phyloP scores from a whole-genome alignment of 345 rosid genomes.

The Eucalyptus pauciflora region DNA sequence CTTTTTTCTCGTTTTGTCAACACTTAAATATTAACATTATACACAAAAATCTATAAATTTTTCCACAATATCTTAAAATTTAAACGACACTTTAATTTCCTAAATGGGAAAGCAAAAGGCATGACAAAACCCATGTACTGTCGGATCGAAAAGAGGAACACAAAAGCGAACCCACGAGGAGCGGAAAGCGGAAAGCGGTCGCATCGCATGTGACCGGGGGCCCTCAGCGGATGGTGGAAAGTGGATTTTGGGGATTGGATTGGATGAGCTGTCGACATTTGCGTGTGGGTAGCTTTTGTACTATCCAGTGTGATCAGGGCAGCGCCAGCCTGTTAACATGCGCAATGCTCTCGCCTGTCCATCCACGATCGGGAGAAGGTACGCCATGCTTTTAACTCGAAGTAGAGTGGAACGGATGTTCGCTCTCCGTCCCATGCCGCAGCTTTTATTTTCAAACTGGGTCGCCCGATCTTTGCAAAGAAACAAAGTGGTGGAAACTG shows the following conservation, averaged over 20 bases:
- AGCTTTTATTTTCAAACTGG: not conserved
- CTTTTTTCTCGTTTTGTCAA: too few relatives aligned
- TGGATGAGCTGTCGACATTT: not conserved
- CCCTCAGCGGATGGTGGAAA: not conserved
- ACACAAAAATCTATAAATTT: too few relatives aligned
- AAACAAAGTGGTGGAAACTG: not conserved
- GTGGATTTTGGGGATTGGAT: not conserved
- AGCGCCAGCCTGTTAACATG: not conserved
- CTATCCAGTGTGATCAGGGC: not conserved
- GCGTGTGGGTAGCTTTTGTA: not conserved
- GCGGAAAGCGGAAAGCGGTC: not conserved
- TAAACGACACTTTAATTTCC: not conserved
- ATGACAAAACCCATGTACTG: not conserved
- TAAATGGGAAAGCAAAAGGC: not conserved
- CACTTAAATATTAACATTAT: too few relatives aligned
- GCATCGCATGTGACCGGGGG: not conserved
- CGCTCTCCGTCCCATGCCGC: not conserved
- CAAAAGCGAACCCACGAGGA: not conserved
- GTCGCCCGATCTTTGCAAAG: not conserved
- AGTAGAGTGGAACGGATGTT: not conserved
- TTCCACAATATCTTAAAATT: fast-evolving
- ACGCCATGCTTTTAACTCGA: not conserved
- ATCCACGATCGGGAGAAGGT: not conserved
- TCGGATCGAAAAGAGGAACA: not conserved
- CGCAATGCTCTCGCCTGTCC: not conserved